A percentile compares a stretch with the other conserved stretches of the same genome.
phyloP scores from a whole-genome alignment of 169 alveolate genomes.

The Eimeria praecox region DNA sequence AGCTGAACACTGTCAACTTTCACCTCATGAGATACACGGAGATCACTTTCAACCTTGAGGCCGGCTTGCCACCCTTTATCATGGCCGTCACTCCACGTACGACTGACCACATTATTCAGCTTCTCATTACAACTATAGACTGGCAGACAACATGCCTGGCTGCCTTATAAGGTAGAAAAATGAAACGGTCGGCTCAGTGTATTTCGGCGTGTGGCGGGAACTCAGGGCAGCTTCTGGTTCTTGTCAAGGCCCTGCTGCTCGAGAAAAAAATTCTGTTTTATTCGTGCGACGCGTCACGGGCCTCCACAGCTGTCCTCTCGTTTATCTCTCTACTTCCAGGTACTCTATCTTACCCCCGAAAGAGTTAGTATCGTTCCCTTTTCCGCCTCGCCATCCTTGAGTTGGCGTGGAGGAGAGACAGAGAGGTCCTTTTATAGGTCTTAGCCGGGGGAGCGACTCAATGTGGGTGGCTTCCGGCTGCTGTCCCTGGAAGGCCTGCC shows the following conservation, averaged over 20 bases:
- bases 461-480: neutral
- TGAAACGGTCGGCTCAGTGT: neutral
- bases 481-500: neutral
- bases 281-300: slow-evolving; percentile 68
- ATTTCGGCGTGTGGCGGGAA: neutral
- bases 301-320: slow-evolving; percentile 81
- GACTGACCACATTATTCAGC: neutral
- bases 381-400: neutral
- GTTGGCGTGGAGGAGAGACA: neutral
- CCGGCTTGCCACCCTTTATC: slow-evolving; percentile 66
- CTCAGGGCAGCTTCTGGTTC: slow-evolving; percentile 68
- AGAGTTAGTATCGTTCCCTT: neutral
- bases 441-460: neutral
- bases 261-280: slow-evolving; percentile 75
- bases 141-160: neutral
- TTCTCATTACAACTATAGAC: neutral
- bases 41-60: slow-evolving; percentile 75
- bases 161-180: neutral
- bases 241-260: slow-evolving; percentile 81
- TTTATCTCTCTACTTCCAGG: slow-evolving; percentile 81
- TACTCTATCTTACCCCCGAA: neutral
- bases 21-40: slow-evolving; percentile 76
- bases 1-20: slow-evolving; percentile 60
- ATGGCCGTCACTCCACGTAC: slow-evolving; percentile 55
- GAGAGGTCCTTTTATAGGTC: neutral